phyloP scores from a whole-genome alignment of 257 asterid genomes.

The Paraleonurus japonicus region DNA sequence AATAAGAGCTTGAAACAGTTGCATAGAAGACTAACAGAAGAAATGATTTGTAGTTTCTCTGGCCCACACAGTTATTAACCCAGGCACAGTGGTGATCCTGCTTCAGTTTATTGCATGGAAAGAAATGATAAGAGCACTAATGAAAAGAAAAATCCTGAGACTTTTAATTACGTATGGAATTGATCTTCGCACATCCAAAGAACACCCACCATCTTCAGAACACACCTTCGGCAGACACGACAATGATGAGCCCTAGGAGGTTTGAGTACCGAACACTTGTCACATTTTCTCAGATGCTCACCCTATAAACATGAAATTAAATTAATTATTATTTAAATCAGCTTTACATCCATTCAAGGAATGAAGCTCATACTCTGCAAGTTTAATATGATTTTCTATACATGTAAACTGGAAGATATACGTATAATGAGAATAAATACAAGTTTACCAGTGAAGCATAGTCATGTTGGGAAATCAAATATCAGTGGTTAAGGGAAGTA shows the following conservation, averaged over 20 bases:
- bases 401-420: background rate
- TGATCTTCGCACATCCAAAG: background rate
- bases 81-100: conserved; percentile 97
- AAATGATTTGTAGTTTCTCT: conserved; percentile 74
- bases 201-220: conserved; percentile 86
- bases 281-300: conserved; percentile 44
- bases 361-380: background rate
- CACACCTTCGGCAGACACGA: conserved; percentile 91
- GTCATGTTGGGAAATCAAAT: background rate
- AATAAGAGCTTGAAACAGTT: conserved; percentile 57
- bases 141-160: background rate
- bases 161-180: conserved; percentile 6
- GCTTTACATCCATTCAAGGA: conserved; percentile 14
- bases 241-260: conserved; percentile 98
- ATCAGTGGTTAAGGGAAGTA: background rate
- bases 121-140: background rate
- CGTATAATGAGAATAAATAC: background rate
- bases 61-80: conserved; percentile 96
- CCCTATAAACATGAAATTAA: conserved; percentile 37
- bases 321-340: background rate
- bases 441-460: background rate
- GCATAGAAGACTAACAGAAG: conserved; percentile 69
- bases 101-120: background rate
- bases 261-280: conserved; percentile 69
- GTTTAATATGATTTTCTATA: background rate